Conservation (phyloP, 2,329 filamentous ascomycete genomes). For the Sarocladium strictum region DNA sequence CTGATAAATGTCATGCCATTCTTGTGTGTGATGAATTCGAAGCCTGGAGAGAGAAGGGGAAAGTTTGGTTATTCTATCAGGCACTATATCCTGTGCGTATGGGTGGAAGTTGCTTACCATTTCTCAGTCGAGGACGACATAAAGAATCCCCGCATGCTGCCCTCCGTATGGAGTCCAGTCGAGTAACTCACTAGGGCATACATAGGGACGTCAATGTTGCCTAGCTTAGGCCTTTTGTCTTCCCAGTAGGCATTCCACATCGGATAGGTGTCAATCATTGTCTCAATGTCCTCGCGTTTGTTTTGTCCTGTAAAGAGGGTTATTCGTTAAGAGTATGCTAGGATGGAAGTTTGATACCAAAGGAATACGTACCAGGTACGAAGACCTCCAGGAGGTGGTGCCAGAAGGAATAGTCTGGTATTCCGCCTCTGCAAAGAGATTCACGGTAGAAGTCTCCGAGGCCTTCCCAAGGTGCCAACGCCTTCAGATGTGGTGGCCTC, state of each 20-base stretch:
- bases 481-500: background rate
- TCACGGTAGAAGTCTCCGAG: conserved; percentile 11
- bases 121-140: too few species aligned
- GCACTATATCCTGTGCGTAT: too few species aligned
- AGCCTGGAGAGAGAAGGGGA: too few species aligned
- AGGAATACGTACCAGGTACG: too few species aligned
- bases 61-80: too few species aligned
- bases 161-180: conserved; percentile 15
- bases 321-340: too few species aligned
- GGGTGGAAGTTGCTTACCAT: too few species aligned
- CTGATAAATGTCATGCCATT: conserved; percentile 23
- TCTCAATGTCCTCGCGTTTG: background rate
- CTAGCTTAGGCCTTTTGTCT: conserved; percentile 14
- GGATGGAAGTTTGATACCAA: too few species aligned
- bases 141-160: too few species aligned
- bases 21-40: conserved; percentile 19
- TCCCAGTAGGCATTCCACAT: background rate
- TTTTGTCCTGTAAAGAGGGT: background rate
- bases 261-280: background rate
- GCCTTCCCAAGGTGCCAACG: background rate
- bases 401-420: conserved; percentile 17
- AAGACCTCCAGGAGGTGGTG: background rate
- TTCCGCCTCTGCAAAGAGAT: conserved; percentile 9
- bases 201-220: conserved; percentile 16
- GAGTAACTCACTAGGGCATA: conserved; percentile 20